phyloP scores from a whole-genome alignment of 176 grass and related monocot genomes.

The Musa beccarii region DNA sequence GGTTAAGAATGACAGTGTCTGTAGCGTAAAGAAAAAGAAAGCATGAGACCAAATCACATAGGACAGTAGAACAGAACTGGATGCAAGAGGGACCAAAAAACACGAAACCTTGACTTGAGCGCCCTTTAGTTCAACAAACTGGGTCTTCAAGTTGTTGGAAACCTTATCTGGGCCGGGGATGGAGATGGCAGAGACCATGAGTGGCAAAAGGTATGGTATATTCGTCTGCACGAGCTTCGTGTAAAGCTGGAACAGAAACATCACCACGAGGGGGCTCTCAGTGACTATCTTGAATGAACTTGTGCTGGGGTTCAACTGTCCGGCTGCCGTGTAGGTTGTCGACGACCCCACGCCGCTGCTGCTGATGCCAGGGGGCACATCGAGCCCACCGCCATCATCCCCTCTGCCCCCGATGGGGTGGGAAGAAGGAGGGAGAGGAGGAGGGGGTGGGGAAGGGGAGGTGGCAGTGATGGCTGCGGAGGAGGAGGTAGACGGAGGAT shows the following conservation, averaged over 20 bases:
- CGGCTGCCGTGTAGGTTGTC: slow-evolving; percentile 27
- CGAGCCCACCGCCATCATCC: slow-evolving; percentile 14
- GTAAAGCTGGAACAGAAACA: slow-evolving; percentile 98
- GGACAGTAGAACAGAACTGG: slow-evolving; percentile 1
- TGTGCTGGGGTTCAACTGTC: slow-evolving; percentile 82
- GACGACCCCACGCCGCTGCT: slow-evolving; percentile 28
- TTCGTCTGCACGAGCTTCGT: slow-evolving; percentile 97
- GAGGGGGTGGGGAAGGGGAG: not conserved
- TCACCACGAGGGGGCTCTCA: slow-evolving; percentile 92
- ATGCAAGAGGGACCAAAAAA: not conserved
- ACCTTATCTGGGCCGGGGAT: slow-evolving; percentile 78
- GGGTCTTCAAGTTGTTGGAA: slow-evolving; percentile 57
- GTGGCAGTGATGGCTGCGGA: not conserved
- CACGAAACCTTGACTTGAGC: slow-evolving; percentile 81
- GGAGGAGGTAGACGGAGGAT: not conserved
- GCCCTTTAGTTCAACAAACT: slow-evolving; percentile 86
- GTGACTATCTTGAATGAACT: slow-evolving; percentile 95
- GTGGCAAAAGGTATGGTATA: slow-evolving; percentile 70
- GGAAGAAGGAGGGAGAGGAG: not conserved
- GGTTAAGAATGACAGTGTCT: slow-evolving; percentile 88
- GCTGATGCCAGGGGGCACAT: slow-evolving; percentile 20
- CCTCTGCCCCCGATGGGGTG: slow-evolving; percentile 4
- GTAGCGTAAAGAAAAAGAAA: slow-evolving; percentile 28
- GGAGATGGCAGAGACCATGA: slow-evolving; percentile 87
- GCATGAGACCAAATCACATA: slow-evolving; percentile 8